Base-by-base conservation (phyloP, 371 early-diverging fungal genomes). In the Apophysomyces ossiformis region DNA sequence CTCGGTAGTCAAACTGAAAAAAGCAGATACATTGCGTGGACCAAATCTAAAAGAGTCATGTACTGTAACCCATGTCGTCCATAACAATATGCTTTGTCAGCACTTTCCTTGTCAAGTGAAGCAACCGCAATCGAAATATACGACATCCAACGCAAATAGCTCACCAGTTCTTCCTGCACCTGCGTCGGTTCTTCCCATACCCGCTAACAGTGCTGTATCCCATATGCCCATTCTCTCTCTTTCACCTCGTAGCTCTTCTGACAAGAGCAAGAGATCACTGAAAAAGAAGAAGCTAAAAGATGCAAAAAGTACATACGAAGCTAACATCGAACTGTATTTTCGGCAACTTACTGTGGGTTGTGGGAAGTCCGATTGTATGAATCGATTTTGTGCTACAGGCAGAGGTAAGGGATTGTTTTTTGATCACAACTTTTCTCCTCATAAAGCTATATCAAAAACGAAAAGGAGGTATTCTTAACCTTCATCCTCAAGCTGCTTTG, bases 311-410 rank as follows among this genome's bases (percentile, higher is more conserved):
- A 73, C 72, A 26, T 82, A 77, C 37, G 74, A 82, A 58, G 69
- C 65, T 7, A 64, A 57, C 9, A 72, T 83, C 11, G 73, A 81
- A 58, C 72, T 67, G 36, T 83, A 76, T 44, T 74, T 68, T 66
- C 69, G 74, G 7, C 83, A 83, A 54, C 65, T 83, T 5, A 77
- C 76, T 3, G 46, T 69, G 8, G 83, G 83, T 7, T 83, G 83
- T 66, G 71, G 72, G 5, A 70, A 71, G 61, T 21, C 47, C 12
- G 67, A 74, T 8, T 83, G 83, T 46, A 54, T 36, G 37, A 83
- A 83, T 39, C 77, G 74, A 37, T 76, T 83, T 57, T 83, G 83
- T 70, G 79, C 76, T 60, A 73, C 71, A 6, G 73, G 77, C 35
- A 66, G 72, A 71, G 76, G 76, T 77, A 74, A 65, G 41, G 36